Percentiles rank a stretch among this genome's conserved stretches.
These are phyloP conservation scores for Penicillium roqueforti DNA, from an alignment of 495 filamentous ascomycete species.

Conservation along the genomic window DNA sequence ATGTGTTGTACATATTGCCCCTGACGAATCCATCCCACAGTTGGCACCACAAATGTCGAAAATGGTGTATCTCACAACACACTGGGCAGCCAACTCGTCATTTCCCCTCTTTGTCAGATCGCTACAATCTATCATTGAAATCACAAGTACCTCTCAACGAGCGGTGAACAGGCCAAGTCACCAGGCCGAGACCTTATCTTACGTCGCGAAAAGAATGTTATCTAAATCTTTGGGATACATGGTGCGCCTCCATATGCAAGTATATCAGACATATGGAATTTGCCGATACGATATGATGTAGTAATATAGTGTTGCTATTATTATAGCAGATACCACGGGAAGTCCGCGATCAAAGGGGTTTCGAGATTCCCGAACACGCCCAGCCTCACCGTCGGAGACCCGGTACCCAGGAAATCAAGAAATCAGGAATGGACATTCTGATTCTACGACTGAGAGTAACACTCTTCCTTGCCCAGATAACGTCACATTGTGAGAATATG, in stretches of 20 bases:
- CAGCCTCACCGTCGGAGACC: background rate
- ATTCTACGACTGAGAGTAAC: background rate
- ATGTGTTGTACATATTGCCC: slow-evolving; percentile 11
- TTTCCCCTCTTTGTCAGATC: background rate
- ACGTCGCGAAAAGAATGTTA: slow-evolving; percentile 1
- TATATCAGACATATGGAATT: background rate
- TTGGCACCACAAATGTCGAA: background rate
- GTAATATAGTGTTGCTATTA: background rate
- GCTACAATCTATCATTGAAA: background rate
- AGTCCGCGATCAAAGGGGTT: slow-evolving; percentile 2
- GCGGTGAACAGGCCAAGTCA: slow-evolving; percentile 9
- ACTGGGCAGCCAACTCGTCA: slow-evolving; percentile 7
- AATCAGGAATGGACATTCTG: slow-evolving; percentile 8
- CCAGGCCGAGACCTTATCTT: background rate
- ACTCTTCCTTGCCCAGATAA: background rate
- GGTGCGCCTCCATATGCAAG: background rate
- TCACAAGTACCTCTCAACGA: background rate
- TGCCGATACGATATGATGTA: background rate
- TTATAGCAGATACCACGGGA: background rate
- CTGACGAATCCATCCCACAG: slow-evolving; percentile 1
- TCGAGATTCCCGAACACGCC: background rate
- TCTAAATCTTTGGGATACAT: slow-evolving; percentile 3
- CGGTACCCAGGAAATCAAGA: slow-evolving; percentile 4
- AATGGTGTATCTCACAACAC: background rate
- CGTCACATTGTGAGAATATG: background rate